Conservation (phyloP, 1,284 basidiomycete species). For the Ustilago lituana region DNA sequence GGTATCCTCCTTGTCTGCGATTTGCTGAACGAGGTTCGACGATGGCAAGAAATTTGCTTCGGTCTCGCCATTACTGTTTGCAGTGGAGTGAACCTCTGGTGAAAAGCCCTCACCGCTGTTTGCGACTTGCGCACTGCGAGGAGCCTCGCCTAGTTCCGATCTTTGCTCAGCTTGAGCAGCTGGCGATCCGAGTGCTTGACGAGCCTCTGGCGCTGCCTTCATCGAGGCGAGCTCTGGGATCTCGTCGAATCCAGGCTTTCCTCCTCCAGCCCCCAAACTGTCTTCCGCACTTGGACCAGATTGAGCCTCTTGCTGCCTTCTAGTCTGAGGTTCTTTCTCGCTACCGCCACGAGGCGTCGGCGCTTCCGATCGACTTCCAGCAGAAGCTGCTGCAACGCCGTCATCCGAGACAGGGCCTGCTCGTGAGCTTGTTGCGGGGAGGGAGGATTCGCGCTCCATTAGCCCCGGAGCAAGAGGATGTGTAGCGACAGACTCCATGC, state of each 20-base stretch:
- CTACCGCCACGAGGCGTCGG: background rate
- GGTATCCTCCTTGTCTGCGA: background rate
- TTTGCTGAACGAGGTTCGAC: background rate
- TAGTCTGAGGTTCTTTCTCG: background rate
- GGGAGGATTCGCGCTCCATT: background rate
- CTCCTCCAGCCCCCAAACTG: background rate
- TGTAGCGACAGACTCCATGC: conserved; percentile 20
- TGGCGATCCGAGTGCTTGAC: conserved; percentile 2
- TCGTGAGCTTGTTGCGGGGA: background rate
- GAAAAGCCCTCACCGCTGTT: too few relatives aligned
- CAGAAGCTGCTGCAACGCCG: conserved; percentile 1
- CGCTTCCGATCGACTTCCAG: background rate
- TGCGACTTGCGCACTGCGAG: too few relatives aligned
- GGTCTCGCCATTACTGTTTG: too few relatives aligned
- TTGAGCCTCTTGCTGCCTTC: background rate
- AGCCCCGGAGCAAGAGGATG: conserved; percentile 4
- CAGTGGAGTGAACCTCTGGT: too few relatives aligned
- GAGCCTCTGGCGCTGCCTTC: conserved; percentile 1
- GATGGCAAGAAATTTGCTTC: too few relatives aligned
- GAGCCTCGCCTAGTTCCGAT: background rate
- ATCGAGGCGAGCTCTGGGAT: conserved; percentile 6
- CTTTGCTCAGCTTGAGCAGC: background rate
- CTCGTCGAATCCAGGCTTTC: conserved; percentile 4
- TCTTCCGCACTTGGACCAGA: background rate
- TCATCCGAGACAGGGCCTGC: background rate